Conservation (phyloP, 2,329 filamentous ascomycete species). For the Diaporthe destruens region DNA sequence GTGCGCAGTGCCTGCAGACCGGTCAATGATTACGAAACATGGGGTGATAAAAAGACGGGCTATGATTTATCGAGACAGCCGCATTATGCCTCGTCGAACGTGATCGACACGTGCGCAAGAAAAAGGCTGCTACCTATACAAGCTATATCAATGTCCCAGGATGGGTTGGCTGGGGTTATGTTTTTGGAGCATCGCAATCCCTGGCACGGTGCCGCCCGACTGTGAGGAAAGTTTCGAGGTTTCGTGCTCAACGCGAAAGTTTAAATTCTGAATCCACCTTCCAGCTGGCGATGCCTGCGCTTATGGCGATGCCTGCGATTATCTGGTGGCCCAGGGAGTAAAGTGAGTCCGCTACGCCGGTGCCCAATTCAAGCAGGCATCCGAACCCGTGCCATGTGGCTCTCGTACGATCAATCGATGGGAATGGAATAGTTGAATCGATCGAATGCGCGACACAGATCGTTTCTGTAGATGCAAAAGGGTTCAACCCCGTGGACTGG, state of each 20-base stretch:
- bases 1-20: slow-evolving; percentile 28
- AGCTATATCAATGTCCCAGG: background rate
- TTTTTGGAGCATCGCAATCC: slow-evolving; percentile 14
- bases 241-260: slow-evolving; percentile 16
- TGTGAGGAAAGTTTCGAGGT: slow-evolving; percentile 22
- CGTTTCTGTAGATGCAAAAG: slow-evolving; percentile 3
- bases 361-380: background rate
- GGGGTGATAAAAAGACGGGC: slow-evolving; percentile 7
- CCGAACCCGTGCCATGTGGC: slow-evolving; percentile 8
- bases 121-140: background rate
- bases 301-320: slow-evolving; percentile 1
- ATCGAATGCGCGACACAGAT: slow-evolving; percentile 6
- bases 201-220: slow-evolving; percentile 15
- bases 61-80: slow-evolving; percentile 7
- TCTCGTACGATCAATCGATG: background rate
- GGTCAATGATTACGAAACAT: slow-evolving; percentile 28
- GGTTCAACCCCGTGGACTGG: slow-evolving; percentile 7
- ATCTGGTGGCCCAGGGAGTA: background rate
- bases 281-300: background rate
- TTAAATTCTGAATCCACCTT: slow-evolving; percentile 2
- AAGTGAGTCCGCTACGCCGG: background rate
- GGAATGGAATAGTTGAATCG: background rate
- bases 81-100: slow-evolving; percentile 2
- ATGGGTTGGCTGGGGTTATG: background rate
- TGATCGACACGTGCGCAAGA: slow-evolving; percentile 5